These are phyloP conservation scores for Bothriochloa decipiens DNA, from an alignment of 176 grass and related monocot species.

Conservation along the genomic window DNA sequence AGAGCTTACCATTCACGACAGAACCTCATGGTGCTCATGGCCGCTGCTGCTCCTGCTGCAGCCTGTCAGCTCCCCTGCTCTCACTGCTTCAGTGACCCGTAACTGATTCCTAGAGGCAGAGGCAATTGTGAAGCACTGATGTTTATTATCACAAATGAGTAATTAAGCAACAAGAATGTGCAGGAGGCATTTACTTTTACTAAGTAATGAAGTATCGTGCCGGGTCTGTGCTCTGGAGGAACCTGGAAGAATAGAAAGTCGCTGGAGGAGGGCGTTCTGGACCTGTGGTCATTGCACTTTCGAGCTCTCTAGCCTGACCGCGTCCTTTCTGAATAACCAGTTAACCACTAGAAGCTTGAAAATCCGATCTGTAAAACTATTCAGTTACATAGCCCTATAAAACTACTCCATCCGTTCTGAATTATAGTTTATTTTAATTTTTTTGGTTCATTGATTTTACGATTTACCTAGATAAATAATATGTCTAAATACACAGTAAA, in stretches of 20 bases:
- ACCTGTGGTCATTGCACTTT: neutral
- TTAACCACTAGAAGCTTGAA: too few relatives aligned
- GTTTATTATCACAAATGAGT: neutral
- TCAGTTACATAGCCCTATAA: too few relatives aligned
- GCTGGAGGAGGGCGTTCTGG: neutral
- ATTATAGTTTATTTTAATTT: too few relatives aligned
- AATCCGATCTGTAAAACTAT: too few relatives aligned
- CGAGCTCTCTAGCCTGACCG: too few relatives aligned
- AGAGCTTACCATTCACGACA: conserved; percentile 48
- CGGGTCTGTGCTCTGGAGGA: neutral
- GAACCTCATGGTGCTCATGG: conserved; percentile 45
- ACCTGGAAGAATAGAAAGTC: neutral
- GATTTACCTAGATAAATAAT: too few relatives aligned
- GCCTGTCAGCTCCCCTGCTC: neutral
- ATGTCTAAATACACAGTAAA: too few relatives aligned
- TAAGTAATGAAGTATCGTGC: too few relatives aligned
- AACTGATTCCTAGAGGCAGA: neutral
- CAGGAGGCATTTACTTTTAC: neutral
- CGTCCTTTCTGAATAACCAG: too few relatives aligned
- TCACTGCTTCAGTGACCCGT: neutral
- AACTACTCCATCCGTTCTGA: too few relatives aligned
- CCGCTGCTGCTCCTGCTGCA: neutral
- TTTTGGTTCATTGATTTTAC: too few relatives aligned
- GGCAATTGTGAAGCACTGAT: neutral
- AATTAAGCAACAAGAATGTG: neutral